Evolutionary conservation across 2,329 filamentous ascomycete genomes (phyloP), one percentile per base, ranked within the genome.

Genomic region (Coleophoma eucalyptorum): DNA sequence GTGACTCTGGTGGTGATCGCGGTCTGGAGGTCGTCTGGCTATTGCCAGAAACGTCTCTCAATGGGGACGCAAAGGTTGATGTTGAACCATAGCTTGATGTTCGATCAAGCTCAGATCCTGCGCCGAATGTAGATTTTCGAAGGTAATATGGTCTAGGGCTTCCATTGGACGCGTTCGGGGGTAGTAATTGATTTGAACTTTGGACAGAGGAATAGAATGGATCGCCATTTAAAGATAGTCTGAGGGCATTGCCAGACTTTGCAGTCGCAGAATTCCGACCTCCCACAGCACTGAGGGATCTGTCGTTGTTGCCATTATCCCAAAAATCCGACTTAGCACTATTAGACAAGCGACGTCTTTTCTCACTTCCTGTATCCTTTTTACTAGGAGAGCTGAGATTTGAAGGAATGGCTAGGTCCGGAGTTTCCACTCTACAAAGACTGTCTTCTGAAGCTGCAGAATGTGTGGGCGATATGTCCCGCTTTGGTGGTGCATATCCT

Each of bases 51-150:
- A 62, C 54, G 32, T 57, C 52, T 7, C 49, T 52, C 0, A 61
- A 49, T 26, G 59, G 58, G 6, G 57, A 58, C 21, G 48, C 48
- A 16, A 52, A 54, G n/a, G 42, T 51, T 4, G 37, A 12, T 5
- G 54, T 13, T 12, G 57, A 57, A 32, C 46, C 49, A 26, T 50
- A 55, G 16, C 43, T 53, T 2, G 37, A 12, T 3, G 53, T 50
- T 20, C 53, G 31, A 37, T 59, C 53, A 4, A 26, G 21, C 4
- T 53, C 51, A 26, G 49, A 52, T 44, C 58, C 53, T 21, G 55
- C 53, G 1, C 57, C 58, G 35, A 62, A 62, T 26, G 58, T 62
- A 13, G 60, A 56, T 42, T 63, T 63, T 19, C 60, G 55, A 46
- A 60, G 51, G 21, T 60, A 52, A 21, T 57, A 56, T 12, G 58